A percentile compares a stretch with the other conserved stretches of the same genome.
Evolutionary conservation across 2,329 filamentous ascomycete genomes (phyloP).

Genomic region (Neobulgaria alba): DNA sequence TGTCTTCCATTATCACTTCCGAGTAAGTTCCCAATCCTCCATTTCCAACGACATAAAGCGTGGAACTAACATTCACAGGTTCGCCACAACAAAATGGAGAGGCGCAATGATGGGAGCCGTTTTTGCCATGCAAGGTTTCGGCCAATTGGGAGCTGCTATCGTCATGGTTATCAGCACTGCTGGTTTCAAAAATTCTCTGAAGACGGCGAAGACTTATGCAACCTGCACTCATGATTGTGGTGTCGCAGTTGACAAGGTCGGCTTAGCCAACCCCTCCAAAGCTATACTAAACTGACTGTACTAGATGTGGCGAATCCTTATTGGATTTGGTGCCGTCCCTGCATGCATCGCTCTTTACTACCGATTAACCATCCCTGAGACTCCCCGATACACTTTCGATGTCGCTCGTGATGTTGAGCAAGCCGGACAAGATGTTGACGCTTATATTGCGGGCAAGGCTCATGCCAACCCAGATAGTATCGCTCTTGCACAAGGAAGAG

Average conservation of each 20-base stretch:
- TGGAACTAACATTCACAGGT: constrained; percentile 30
- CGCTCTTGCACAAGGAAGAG: constrained; percentile 47
- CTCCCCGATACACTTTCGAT: constrained; percentile 82
- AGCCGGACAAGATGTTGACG: constrained; percentile 62
- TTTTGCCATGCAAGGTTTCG: constrained; percentile 81
- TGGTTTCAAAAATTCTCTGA: constrained; percentile 59
- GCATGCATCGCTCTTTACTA: constrained; percentile 78
- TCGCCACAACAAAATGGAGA: constrained; percentile 76
- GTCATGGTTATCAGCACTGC: constrained; percentile 66
- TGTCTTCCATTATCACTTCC: constrained; percentile 76
- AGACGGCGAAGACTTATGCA: constrained; percentile 39
- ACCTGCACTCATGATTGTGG: constrained; percentile 56
- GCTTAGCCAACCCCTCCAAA: no score
- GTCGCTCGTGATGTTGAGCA: constrained; percentile 67
- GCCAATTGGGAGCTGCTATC: constrained; percentile 69
- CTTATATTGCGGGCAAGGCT: constrained; percentile 57
- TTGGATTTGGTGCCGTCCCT: constrained; percentile 66
- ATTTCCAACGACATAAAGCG: not conserved
- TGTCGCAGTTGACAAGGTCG: constrained; percentile 59
- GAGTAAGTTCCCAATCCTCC: constrained; percentile 34
- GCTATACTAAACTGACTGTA: not conserved
- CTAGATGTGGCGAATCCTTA: constrained; percentile 75
- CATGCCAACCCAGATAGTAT: constrained; percentile 61
- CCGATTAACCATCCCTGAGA: constrained; percentile 77
- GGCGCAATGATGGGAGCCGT: constrained; percentile 83